Conservation (phyloP, 768 basidiomycete genomes). For the Leccinum ochraceum region DNA sequence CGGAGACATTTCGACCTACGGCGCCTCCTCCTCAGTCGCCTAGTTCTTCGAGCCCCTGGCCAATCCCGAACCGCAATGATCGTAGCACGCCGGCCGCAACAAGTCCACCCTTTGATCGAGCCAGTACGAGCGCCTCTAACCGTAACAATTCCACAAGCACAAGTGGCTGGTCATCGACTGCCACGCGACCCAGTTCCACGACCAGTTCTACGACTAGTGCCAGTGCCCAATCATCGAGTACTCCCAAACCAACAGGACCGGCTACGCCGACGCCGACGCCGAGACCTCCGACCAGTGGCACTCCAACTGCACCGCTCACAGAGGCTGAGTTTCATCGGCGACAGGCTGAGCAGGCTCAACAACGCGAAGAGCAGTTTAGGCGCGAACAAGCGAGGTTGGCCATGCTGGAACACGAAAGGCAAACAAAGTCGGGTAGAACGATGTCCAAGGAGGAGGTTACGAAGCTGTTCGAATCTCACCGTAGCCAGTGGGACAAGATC, state of each 20-base stretch:
- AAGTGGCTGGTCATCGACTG: constrained; percentile 31
- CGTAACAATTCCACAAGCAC: constrained; percentile 24
- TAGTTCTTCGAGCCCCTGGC: constrained; percentile 32
- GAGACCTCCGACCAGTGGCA: constrained; percentile 17
- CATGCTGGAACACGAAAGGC: constrained; percentile 48
- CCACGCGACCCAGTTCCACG: constrained; percentile 32
- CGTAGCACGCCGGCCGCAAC: constrained; percentile 35
- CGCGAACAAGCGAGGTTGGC: constrained; percentile 66
- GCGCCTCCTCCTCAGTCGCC: constrained; percentile 29
- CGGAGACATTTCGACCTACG: constrained; percentile 23
- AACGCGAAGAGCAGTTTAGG: constrained; percentile 70
- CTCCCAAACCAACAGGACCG: constrained; percentile 28
- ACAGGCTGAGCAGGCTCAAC: constrained; percentile 60
- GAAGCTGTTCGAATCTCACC: constrained; percentile 60
- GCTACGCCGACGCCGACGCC: constrained; percentile 26
- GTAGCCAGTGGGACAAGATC: constrained; percentile 58
- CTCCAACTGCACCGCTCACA: constrained; percentile 27
- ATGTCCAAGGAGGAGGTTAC: constrained; percentile 58
- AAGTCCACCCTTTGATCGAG: constrained; percentile 34
- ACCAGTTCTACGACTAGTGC: constrained; percentile 24
- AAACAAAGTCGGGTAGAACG: constrained; percentile 42
- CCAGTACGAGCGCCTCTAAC: constrained; percentile 29
- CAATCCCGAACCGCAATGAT: constrained; percentile 34
- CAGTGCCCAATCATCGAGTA: constrained; percentile 24
- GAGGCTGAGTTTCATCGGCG: constrained; percentile 64